Base-by-base conservation (phyloP, 768 basidiomycete species). In the Tubosaeta sp. region DNA sequence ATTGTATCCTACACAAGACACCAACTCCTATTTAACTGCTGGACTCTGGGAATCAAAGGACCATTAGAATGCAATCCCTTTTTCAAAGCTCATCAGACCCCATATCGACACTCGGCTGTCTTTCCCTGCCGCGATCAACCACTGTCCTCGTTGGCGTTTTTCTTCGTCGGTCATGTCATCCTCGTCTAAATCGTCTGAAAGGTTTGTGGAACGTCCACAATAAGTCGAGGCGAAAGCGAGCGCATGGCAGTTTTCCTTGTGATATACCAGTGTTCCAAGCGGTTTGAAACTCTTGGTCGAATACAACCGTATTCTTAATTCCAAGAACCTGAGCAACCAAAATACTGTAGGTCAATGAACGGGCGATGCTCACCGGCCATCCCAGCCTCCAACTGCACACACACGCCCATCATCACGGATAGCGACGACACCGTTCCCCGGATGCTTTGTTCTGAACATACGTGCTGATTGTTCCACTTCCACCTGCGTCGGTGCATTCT, bases 311-410 rank as follows among this genome's bases (percentile, higher is more conserved):
- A 95, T 75, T 52, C 92, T 97, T 62, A 2, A 34, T 14, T 6
- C 29, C 22, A 41, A 34, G 14, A 39, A 9, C 4, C 50, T 39
- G n/a, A 43, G 50, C 22, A 17, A 46, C 25, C 9, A n/a, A 10
- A 11, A 50, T 26, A 38, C 38, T 19, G 26, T 22, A 22, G 43
- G 3, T 35, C 13, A n/a, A 38, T 13, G 29, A 27, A 52, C 42
- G 22, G n/a, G 26, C 14, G 13, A 39, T 6, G 71, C 88, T 60
- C 58, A 94, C 95, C 77, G 82, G 33, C 95, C 94, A 55, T 98
- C 94, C 95, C 95, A 97, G 0, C 94, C 92, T 3, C 88, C 95
- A 2, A 94, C 74, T 0, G 93, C 94, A 59, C 93, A 87, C 0
- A 97, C 81, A 19, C 79, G 78, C 0, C 85, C 91, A 57, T 89